These are phyloP conservation scores for Panicum virgatum DNA, from an alignment of 202 grass and related monocot species.

Conservation along the genomic window DNA sequence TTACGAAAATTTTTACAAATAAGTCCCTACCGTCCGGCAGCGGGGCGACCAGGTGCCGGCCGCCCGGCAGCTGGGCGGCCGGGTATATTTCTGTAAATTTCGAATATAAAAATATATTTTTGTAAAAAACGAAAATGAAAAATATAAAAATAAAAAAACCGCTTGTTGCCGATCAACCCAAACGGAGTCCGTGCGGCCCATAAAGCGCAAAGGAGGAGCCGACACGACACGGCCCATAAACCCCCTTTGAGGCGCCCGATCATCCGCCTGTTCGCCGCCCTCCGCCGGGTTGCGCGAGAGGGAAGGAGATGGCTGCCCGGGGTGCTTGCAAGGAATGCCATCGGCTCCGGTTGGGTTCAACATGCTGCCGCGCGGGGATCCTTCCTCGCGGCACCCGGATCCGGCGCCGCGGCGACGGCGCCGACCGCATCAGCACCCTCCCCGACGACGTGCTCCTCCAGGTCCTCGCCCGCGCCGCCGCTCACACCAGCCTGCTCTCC, in stretches of 20 bases:
- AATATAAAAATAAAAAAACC: no score
- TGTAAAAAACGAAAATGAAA: no score
- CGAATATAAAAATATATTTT: no score
- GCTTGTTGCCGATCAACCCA: no score
- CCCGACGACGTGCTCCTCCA: not conserved
- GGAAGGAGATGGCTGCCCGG: not conserved
- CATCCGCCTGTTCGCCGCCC: not conserved
- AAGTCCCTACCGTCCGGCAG: no score
- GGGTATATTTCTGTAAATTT: no score
- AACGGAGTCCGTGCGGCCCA: no score
- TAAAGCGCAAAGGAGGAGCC: no score
- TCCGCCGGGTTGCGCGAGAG: not conserved
- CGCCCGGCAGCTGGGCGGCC: no score
- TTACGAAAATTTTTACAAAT: no score
- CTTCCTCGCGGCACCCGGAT: not conserved
- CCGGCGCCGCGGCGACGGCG: not conserved
- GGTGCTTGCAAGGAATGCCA: not conserved
- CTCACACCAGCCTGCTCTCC: not conserved
- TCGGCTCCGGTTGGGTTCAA: not conserved
- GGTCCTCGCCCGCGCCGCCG: constrained; percentile 2
- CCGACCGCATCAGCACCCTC: not conserved
- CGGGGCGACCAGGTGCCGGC: no score
- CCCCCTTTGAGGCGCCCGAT: not conserved
- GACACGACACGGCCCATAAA: no score
- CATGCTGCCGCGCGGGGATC: not conserved